phyloP scores from a whole-genome alignment of 208 protist genomes.

The Leishmania mexicana region DNA sequence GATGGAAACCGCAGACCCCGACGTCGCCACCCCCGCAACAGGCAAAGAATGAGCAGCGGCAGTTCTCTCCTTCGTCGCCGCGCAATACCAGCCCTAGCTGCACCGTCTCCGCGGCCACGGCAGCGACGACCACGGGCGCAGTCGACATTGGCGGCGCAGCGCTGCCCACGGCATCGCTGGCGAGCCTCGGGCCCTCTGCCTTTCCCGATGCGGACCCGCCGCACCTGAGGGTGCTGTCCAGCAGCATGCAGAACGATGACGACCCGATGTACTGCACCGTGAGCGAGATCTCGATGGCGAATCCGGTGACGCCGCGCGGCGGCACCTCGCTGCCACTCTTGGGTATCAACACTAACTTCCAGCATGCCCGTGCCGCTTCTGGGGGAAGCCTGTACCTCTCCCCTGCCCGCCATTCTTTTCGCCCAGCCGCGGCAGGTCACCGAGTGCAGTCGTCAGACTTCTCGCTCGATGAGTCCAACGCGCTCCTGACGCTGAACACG shows the following conservation, averaged over 20 bases:
- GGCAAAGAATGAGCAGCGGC: not conserved
- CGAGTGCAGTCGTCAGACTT: conserved; percentile 19
- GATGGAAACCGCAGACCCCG: not conserved
- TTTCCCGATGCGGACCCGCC: conserved; percentile 17
- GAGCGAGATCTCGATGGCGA: conserved; percentile 36
- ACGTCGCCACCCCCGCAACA: not conserved
- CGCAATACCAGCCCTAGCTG: not conserved
- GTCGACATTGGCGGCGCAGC: not conserved
- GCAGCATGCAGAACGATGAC: conserved; percentile 24
- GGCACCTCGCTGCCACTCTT: not conserved
- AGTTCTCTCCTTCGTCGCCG: not conserved
- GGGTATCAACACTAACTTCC: not conserved
- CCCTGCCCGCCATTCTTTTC: not conserved
- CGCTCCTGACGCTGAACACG: conserved; percentile 11
- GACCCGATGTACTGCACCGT: conserved; percentile 29
- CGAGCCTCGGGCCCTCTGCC: not conserved
- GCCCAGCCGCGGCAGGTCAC: not conserved
- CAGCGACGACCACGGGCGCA: not conserved
- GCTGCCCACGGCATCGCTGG: not conserved
- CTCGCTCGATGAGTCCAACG: conserved; percentile 26
- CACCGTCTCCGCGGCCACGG: conserved; percentile 3
- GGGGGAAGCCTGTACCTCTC: not conserved
- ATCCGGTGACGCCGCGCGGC: conserved; percentile 13
- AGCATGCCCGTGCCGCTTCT: not conserved
- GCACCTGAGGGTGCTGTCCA: conserved; percentile 11